Conservation (phyloP, 2,329 filamentous ascomycete species). For the Paraconiothyrium sp. region DNA sequence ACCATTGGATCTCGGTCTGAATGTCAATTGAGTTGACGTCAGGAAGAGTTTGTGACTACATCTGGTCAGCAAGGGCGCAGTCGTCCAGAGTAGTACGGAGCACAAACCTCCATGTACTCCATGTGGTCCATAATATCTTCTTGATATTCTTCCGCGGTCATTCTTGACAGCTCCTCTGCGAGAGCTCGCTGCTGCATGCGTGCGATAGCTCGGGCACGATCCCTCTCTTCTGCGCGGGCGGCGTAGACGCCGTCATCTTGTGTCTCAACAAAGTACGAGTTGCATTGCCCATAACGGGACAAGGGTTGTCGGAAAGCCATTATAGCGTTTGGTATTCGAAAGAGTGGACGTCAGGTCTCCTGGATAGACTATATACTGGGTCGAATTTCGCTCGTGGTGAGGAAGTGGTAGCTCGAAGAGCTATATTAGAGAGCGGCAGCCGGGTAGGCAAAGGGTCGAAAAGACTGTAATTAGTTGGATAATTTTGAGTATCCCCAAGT, state of each 20-base stretch:
- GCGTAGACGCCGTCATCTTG: conserved; percentile 64
- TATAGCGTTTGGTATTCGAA: conserved; percentile 51
- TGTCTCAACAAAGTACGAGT: conserved; percentile 74
- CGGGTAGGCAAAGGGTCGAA: conserved; percentile 54
- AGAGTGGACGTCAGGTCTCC: conserved; percentile 60
- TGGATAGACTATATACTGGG: conserved; percentile 53
- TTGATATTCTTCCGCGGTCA: conserved; percentile 88
- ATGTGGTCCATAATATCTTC: conserved; percentile 95
- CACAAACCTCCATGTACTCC: conserved; percentile 86
- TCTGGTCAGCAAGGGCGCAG: conserved; percentile 34
- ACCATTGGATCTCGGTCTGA: conserved; percentile 99
- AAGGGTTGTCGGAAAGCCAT: conserved; percentile 66
- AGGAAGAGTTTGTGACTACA: conserved; percentile 82
- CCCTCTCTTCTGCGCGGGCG: conserved; percentile 72
- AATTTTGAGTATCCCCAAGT: conserved; percentile 51
- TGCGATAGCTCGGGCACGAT: conserved; percentile 80
- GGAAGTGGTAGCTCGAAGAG: conserved; percentile 55
- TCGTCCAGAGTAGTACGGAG: conserved; percentile 13
- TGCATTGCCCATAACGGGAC: conserved; percentile 69
- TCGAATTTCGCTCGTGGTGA: conserved; percentile 36
- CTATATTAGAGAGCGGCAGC: conserved; percentile 62
- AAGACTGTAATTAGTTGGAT: conserved; percentile 69
- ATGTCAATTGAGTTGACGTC: conserved; percentile 99
- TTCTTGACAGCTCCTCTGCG: conserved; percentile 85
- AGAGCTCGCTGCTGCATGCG: conserved; percentile 87